A percentile compares a stretch with the other conserved stretches of the same genome.
Evolutionary conservation across 345 rosid species (phyloP).

Genomic region (Linum lewisii): DNA sequence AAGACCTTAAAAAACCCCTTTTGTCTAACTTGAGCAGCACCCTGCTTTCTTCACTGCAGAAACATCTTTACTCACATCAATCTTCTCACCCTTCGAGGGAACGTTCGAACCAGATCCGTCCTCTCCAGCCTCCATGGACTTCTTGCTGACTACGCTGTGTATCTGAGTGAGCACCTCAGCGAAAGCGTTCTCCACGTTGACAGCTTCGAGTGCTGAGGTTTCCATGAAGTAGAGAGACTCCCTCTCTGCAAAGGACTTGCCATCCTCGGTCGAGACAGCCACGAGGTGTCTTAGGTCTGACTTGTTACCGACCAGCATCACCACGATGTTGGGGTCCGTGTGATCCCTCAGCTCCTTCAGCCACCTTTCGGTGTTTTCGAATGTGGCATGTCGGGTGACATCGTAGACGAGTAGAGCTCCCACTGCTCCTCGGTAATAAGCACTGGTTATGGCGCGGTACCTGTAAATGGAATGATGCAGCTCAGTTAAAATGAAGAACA

Average conservation of each 20-base stretch:
- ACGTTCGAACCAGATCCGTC: not conserved
- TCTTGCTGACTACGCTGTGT: not conserved
- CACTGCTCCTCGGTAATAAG: slow-evolving; percentile 2
- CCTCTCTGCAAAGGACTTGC: not conserved
- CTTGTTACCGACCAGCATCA: slow-evolving; percentile 4
- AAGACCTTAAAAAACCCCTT: too few relatives aligned
- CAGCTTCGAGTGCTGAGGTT: not conserved
- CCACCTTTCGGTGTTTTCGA: not conserved
- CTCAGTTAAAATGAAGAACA: too few relatives aligned
- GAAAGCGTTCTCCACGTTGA: not conserved
- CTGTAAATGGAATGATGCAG: not conserved
- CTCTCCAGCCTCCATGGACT: not conserved
- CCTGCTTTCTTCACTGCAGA: slow-evolving; percentile 85
- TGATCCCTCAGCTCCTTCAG: slow-evolving; percentile 5
- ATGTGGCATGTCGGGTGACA: not conserved
- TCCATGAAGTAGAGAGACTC: slow-evolving; percentile 1
- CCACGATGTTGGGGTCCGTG: not conserved
- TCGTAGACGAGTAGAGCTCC: not conserved
- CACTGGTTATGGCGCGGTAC: slow-evolving; percentile 4
- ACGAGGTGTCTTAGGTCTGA: not conserved
- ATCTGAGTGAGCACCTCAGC: not conserved
- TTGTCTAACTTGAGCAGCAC: slow-evolving; percentile 68
- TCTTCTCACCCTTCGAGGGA: not conserved
- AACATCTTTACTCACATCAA: slow-evolving; percentile 26
- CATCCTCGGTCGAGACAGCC: slow-evolving; percentile 1